Percentiles rank a stretch among this genome's conserved stretches.
phyloP scores from a whole-genome alignment of 1,139 yeast species.

The Candida glucosophila region DNA sequence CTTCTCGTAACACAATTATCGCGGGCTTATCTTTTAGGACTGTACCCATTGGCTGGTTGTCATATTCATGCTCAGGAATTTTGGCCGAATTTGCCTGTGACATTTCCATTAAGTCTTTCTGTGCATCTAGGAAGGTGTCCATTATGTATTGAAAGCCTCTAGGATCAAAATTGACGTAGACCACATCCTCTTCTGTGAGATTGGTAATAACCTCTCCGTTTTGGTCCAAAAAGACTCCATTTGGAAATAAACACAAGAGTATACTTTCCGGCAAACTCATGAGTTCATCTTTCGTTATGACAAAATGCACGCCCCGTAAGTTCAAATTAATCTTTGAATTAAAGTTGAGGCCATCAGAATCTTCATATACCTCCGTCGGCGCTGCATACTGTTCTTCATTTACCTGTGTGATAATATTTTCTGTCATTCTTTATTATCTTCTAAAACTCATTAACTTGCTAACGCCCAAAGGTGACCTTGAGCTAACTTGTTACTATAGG shows the following conservation, averaged over 20 bases:
- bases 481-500: too few relatives aligned
- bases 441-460: neutral
- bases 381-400: constrained; percentile 26
- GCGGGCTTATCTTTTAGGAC: constrained; percentile 79
- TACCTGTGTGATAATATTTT: constrained; percentile 59
- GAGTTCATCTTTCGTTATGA: constrained; percentile 78
- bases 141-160: constrained; percentile 77
- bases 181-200: constrained; percentile 68
- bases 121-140: constrained; percentile 48
- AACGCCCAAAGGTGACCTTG: too few relatives aligned
- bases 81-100: constrained; percentile 7
- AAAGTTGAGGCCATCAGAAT: constrained; percentile 37
- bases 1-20: constrained; percentile 87
- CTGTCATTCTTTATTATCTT: constrained; percentile 17
- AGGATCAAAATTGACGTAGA: constrained; percentile 80
- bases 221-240: constrained; percentile 76
- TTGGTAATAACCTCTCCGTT: constrained; percentile 70
- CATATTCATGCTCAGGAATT: constrained; percentile 17
- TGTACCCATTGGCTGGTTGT: too few relatives aligned
- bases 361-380: constrained; percentile 11
- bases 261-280: constrained; percentile 89
- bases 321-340: constrained; percentile 59
- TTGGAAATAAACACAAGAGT: constrained; percentile 77
- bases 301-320: constrained; percentile 55
- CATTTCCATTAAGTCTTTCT: constrained; percentile 26